phyloP scores from a whole-genome alignment of 2,329 filamentous ascomycete genomes.

The Epicoccum nigrum region DNA sequence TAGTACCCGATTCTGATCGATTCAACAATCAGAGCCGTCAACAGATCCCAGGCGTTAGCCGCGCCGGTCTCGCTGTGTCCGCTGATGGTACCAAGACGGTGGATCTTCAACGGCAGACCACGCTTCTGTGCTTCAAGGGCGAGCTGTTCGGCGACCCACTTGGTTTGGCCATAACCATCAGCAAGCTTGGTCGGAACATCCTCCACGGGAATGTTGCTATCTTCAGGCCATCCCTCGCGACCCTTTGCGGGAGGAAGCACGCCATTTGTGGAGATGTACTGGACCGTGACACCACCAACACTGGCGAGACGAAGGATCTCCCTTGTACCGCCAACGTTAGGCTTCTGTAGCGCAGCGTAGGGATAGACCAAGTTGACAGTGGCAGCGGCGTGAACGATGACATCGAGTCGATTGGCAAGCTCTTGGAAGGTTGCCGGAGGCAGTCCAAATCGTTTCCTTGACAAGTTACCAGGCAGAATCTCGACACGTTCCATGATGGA shows the following conservation, averaged over 20 bases:
- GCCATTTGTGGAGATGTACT: slow-evolving; percentile 81
- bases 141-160: slow-evolving; percentile 81
- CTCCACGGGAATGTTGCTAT: slow-evolving; percentile 68
- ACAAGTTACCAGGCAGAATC: slow-evolving; percentile 74
- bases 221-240: slow-evolving; percentile 72
- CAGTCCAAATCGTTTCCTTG: slow-evolving; percentile 71
- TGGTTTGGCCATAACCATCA: slow-evolving; percentile 80
- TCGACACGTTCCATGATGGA: slow-evolving; percentile 79
- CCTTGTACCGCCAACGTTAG: slow-evolving; percentile 79
- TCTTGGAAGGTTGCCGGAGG: slow-evolving; percentile 68
- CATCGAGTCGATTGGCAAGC: slow-evolving; percentile 69
- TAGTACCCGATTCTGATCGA: slow-evolving; percentile 74
- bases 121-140: slow-evolving; percentile 71
- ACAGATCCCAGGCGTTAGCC: slow-evolving; percentile 77
- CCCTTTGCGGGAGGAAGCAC: slow-evolving; percentile 70
- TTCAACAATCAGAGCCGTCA: slow-evolving; percentile 78
- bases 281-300: slow-evolving; percentile 71
- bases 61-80: slow-evolving; percentile 77
- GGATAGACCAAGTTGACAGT: slow-evolving; percentile 78
- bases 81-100: slow-evolving; percentile 77
- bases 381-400: slow-evolving; percentile 78
- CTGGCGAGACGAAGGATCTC: slow-evolving; percentile 76
- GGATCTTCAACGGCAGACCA: slow-evolving; percentile 72
- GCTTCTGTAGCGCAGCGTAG: slow-evolving; percentile 74
- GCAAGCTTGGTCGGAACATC: slow-evolving; percentile 71